Percentiles rank a stretch among this genome's conserved stretches.
Evolutionary conservation across 2,329 filamentous ascomycete genomes (phyloP).

Genomic region (Xylogone sp.): DNA sequence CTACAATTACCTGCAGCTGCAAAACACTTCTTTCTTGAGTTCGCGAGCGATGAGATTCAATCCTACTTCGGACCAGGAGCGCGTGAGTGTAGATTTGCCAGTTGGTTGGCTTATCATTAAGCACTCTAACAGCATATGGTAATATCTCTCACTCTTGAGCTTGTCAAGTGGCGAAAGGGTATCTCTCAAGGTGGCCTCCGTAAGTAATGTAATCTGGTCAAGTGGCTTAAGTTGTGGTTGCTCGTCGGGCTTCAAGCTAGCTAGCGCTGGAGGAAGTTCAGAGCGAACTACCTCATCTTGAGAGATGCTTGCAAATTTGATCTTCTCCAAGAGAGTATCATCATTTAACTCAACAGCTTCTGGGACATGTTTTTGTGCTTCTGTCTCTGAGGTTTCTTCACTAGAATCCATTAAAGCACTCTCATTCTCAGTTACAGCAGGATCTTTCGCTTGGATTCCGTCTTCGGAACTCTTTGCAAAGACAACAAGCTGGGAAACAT

Average conservation of each 20-base stretch:
- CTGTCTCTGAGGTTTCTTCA: conserved; percentile 12
- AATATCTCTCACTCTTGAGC: conserved; percentile 87
- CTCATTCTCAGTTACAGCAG: conserved; percentile 8
- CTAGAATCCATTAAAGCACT: conserved; percentile 8
- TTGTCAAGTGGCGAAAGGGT: conserved; percentile 78
- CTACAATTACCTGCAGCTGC: conserved; percentile 91
- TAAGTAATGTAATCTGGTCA: conserved; percentile 87
- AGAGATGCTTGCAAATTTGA: conserved; percentile 66
- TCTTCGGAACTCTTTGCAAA: conserved; percentile 69
- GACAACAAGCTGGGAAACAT: conserved; percentile 85
- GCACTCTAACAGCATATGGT: conserved; percentile 83
- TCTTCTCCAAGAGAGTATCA: conserved; percentile 85
- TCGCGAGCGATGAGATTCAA: conserved; percentile 81
- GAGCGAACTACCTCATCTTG: conserved; percentile 33
- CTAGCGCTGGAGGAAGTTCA: conserved; percentile 58
- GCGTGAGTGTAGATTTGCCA: conserved; percentile 98
- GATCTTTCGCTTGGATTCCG: conserved; percentile 13
- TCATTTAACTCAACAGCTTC: conserved; percentile 79
- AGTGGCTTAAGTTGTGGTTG: conserved; percentile 80
- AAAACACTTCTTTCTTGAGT: conserved; percentile 87
- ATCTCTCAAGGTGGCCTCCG: conserved; percentile 84
- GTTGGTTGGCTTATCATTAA: conserved; percentile 86
- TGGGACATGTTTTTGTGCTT: conserved; percentile 42
- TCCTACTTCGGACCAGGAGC: conserved; percentile 80
- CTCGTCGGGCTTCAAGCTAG: conserved; percentile 66